Evolutionary conservation across 257 asterid genomes (phyloP).

Genomic region (Euphrasia confusa): DNA sequence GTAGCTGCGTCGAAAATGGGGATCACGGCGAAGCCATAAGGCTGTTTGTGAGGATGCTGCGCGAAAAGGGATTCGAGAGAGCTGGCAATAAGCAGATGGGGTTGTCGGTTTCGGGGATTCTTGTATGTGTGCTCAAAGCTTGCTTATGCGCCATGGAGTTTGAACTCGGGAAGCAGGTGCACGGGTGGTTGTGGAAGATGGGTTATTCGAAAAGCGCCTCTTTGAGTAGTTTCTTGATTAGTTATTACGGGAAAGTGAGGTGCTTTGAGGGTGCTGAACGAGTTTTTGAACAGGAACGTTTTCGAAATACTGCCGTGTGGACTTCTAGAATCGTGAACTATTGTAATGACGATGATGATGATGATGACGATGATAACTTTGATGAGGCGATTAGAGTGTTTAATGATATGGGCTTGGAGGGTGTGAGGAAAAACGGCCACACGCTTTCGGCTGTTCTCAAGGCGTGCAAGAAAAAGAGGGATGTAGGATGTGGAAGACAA

Average conservation of each 20-base stretch:
- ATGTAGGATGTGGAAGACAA: conserved; percentile 48
- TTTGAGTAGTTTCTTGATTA: conserved; percentile 61
- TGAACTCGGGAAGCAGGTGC: conserved; percentile 64
- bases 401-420: conserved; percentile 59
- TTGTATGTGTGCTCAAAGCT: conserved; percentile 58
- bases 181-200: conserved; percentile 60
- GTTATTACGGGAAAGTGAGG: conserved; percentile 57
- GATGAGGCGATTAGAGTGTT: conserved; percentile 41
- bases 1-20: conserved; percentile 51
- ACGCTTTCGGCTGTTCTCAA: conserved; percentile 59
- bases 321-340: conserved; percentile 51
- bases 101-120: conserved; percentile 44
- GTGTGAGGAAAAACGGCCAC: conserved; percentile 53
- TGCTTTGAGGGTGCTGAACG: conserved; percentile 36
- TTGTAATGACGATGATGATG: conserved; percentile 33
- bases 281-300: conserved; percentile 36
- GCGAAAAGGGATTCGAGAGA: conserved; percentile 24
- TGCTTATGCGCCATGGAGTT: conserved; percentile 38
- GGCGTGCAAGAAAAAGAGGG: conserved; percentile 57
- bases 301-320: conserved; percentile 54
- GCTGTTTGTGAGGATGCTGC: conserved; percentile 45
- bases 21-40: conserved; percentile 30
- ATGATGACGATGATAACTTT: conserved; percentile 29
- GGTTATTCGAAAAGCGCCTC: conserved; percentile 38
- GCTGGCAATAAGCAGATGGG: conserved; percentile 28